Base-by-base conservation (phyloP, 805 yeast species). In the Barnettozyma californica region DNA sequence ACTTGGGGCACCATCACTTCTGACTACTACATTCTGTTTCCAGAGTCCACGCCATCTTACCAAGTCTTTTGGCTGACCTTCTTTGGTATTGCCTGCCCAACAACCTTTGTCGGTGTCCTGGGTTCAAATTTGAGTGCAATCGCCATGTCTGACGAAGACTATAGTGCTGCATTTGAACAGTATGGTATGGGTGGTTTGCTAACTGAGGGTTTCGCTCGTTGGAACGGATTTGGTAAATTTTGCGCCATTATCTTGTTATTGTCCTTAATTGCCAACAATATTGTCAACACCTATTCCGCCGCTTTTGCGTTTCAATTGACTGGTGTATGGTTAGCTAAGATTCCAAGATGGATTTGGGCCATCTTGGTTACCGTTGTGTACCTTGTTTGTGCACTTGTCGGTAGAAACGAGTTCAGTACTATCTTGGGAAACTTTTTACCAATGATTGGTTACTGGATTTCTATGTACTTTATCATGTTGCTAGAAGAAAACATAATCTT, bases 1-100 rank as follows among this genome's bases (percentile, higher is more conserved):
- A 87, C 96, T 1, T 89, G 96, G 96, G 91, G 95, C 40, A 83
- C 91, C 2, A 77, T 87, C 51, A 87, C 96, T 0, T 75, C 91
- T 0, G 97, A 89, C 66, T 89, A 89, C 64, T 87, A 87, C 64
- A 78, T 89, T 43, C 71, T 87, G 44, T 81, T 88, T 57, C 96
- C 96, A 1, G 92, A 85, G 58, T 70, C 74, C 37, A 78, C 87
- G 1, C 74, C 85, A 2, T 78, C 78, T 47, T 51, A 63, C 46
- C 75, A 74, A 49, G 70, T 84, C 1, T 85, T 81, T 58, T 20
- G 66, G 18, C 68, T 83, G 53, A 87, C 95, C 0, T 81, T 84
- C 54, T 68, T 80, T 21, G 85, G 86, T 2, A 80, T 84, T 19
- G 70, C 78, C 44, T 44, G 85, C 9, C 95, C 96, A 20, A 85